Conservation (phyloP, 2,329 filamentous ascomycete genomes). For the Cladophialophora psammophila region DNA sequence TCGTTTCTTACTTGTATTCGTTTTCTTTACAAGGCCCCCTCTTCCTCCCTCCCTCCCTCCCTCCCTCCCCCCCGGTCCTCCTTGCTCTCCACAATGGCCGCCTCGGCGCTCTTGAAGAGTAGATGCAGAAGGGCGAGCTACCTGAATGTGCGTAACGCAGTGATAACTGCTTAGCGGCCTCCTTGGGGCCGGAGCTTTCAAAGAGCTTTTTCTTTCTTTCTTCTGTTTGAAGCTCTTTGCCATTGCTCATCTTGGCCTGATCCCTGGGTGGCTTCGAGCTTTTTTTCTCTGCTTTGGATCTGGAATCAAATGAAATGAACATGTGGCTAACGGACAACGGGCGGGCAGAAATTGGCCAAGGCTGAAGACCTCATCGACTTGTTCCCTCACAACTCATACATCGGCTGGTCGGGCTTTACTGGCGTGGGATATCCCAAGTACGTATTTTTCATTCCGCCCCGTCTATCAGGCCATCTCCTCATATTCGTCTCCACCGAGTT, state of each 20-base stretch:
- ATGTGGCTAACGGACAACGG: slow-evolving; percentile 4
- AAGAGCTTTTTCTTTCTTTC: not conserved
- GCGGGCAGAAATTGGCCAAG: slow-evolving; percentile 69
- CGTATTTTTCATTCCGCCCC: slow-evolving; percentile 44
- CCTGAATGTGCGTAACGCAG: slow-evolving; percentile 57
- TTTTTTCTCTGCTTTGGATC: not conserved
- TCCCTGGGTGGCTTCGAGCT: not conserved
- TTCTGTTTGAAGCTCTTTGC: not conserved
- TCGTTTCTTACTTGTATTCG: not conserved
- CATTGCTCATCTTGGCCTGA: not conserved
- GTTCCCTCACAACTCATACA: slow-evolving; percentile 84
- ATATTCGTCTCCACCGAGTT: not conserved
- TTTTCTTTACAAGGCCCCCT: not conserved
- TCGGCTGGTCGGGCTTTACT: slow-evolving; percentile 92
- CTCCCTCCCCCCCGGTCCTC: too few relatives aligned
- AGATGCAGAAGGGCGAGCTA: slow-evolving; percentile 78
- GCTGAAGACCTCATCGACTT: slow-evolving; percentile 80
- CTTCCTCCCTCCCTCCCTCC: too few relatives aligned
- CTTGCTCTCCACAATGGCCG: slow-evolving; percentile 53
- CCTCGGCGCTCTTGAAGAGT: slow-evolving; percentile 76
- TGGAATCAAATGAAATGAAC: not conserved
- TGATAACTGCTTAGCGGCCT: too few relatives aligned
- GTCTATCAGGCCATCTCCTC: not conserved
- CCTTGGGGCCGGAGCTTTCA: not conserved
- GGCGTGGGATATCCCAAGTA: slow-evolving; percentile 89